phyloP scores from a whole-genome alignment of 371 early-diverging fungal species.

The Rhizomucor pusillus region DNA sequence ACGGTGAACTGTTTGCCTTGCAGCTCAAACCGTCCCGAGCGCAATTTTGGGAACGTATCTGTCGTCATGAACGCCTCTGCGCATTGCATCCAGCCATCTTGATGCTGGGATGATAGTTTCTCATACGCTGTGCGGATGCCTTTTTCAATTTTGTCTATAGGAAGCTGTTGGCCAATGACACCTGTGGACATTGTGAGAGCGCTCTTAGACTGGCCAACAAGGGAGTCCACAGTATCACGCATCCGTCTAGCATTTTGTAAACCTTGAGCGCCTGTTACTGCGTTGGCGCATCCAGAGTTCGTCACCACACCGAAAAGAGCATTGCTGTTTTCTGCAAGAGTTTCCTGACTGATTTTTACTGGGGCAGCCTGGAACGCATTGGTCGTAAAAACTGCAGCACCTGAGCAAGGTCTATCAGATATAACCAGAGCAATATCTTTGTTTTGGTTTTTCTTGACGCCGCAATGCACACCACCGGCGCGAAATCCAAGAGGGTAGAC shows the following conservation, averaged over 20 bases:
- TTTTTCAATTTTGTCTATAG: slow-evolving; percentile 78
- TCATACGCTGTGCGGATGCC: slow-evolving; percentile 59
- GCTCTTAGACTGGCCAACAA: slow-evolving; percentile 35
- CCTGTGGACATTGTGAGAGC: slow-evolving; percentile 95
- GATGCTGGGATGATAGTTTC: slow-evolving; percentile 56
- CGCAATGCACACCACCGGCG: slow-evolving; percentile 74
- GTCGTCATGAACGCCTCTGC: slow-evolving; percentile 95
- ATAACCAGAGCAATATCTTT: slow-evolving; percentile 82
- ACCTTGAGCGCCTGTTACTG: slow-evolving; percentile 90
- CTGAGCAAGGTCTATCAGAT: slow-evolving; percentile 73
- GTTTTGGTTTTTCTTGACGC: slow-evolving; percentile 79
- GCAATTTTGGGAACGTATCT: slow-evolving; percentile 93
- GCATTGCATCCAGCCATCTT: slow-evolving; percentile 72
- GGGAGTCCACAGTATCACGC: slow-evolving; percentile 54
- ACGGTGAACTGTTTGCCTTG: slow-evolving; percentile 63
- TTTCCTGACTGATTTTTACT: slow-evolving; percentile 69
- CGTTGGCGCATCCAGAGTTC: slow-evolving; percentile 96
- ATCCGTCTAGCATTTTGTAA: slow-evolving; percentile 76
- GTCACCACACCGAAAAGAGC: slow-evolving; percentile 71
- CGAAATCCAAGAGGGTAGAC: slow-evolving; percentile 80
- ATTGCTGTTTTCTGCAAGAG: slow-evolving; percentile 52
- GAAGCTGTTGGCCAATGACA: slow-evolving; percentile 91
- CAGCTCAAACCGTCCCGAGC: slow-evolving; percentile 57
- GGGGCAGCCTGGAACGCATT: slow-evolving; percentile 94
- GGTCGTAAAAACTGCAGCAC: slow-evolving; percentile 89